Evolutionary conservation across 2,329 filamentous ascomycete species (phyloP), one percentile per base, ranked within the genome.

Genomic region (Chrysoporthe austroafricana): DNA sequence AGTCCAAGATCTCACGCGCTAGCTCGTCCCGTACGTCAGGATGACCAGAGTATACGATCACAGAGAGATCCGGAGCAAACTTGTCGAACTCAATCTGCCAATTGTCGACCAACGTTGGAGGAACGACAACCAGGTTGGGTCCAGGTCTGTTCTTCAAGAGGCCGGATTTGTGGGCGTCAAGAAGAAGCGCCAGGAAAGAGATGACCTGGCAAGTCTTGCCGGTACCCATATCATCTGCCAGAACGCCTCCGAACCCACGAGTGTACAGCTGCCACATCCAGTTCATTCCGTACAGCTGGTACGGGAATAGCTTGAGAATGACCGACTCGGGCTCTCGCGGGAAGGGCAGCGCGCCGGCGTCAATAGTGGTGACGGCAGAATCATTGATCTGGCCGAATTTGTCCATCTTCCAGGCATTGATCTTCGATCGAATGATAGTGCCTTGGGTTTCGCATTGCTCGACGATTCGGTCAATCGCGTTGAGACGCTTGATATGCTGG

Each of bases 191-290:
- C 58, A 99, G 85, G 74, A 99, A 93, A 0, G 93, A 90, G 72
- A 99, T 97, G 70, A 98, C 93, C 75, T 99, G 95, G 73, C 94
- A 97, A 0, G 96, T 99, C 83, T 99, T 99, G 58, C 96, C 96
- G 52, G 95, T 83, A 63, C 92, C 96, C 96, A 99, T 99, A 76
- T 99, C 96, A 76, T 99, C 96, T 1, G 96, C 96, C 21, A 99
- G 83, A 66, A 99, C 98, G 70, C 94, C 95, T 58, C 93, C 95
- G 63, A 96, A 86, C 39, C 89, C 85, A 67, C 92, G 89, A 63
- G 90, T 85, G 80, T 93, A 97, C 16, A 99, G 85, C 58, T 98
- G 80, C 66, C 90, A 89, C 75, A 99, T 86, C 96, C 96, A 99
- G 76, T 98, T 98, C 63, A 99, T 85, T 4, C 96, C 96, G 42